phyloP scores from a whole-genome alignment of 1,284 basidiomycete species.

The Boletellus deceptivus region DNA sequence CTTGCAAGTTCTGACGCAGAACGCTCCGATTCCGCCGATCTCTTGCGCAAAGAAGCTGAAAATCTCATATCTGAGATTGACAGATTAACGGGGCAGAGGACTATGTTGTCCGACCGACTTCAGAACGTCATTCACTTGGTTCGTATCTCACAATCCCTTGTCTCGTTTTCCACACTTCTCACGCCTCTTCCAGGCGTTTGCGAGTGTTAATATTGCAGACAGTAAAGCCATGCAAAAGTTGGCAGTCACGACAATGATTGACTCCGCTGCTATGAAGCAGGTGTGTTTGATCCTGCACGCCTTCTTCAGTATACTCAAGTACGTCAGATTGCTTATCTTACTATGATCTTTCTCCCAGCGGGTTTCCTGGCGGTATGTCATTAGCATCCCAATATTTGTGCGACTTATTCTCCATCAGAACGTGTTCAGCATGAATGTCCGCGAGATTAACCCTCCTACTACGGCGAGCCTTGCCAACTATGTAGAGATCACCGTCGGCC shows the following conservation, averaged over 20 bases:
- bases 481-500: conserved; percentile 39
- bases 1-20: conserved; percentile 10
- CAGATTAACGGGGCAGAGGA: conserved; percentile 40
- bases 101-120: conserved; percentile 46
- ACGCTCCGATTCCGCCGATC: conserved; percentile 19
- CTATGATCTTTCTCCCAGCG: conserved; percentile 33
- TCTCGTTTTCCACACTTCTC: neutral
- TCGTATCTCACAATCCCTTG: neutral
- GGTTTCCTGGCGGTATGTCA: conserved; percentile 39
- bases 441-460: conserved; percentile 33
- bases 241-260: conserved; percentile 45
- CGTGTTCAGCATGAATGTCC: conserved; percentile 41
- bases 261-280: conserved; percentile 53
- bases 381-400: neutral
- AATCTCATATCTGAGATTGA: conserved; percentile 46
- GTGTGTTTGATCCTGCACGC: conserved; percentile 10
- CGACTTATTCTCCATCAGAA: conserved; percentile 19
- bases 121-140: conserved; percentile 52
- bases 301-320: conserved; percentile 2
- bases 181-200: conserved; percentile 41
- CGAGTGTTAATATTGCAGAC: conserved; percentile 48
- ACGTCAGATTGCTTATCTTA: conserved; percentile 30
- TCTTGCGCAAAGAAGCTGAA: conserved; percentile 43
- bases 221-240: conserved; percentile 44
- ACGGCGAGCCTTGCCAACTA: conserved; percentile 40